Evolutionary conservation across 306 rosid genomes (phyloP).

Genomic region (Neltuma alba): DNA sequence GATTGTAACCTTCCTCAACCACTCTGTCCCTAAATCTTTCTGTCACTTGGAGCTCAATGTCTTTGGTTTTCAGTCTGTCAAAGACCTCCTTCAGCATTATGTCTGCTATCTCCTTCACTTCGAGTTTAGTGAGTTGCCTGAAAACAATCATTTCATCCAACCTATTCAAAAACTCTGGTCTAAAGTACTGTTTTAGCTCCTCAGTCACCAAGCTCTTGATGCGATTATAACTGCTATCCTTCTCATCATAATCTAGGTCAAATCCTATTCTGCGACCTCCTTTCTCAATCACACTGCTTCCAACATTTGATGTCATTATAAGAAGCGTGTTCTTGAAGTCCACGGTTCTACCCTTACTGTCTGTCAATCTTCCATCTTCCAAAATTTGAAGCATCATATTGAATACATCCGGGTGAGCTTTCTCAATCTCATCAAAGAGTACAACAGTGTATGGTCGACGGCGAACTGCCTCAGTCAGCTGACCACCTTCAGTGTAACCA

Average conservation of each 20-base stretch:
- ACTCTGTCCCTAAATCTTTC: slow-evolving; percentile 92
- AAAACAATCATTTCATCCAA: slow-evolving; percentile 96
- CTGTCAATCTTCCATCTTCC: slow-evolving; percentile 94
- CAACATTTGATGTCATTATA: slow-evolving; percentile 95
- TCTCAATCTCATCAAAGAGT: slow-evolving; percentile 94
- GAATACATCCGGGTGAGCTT: slow-evolving; percentile 96
- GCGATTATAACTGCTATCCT: slow-evolving; percentile 86
- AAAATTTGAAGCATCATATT: slow-evolving; percentile 99
- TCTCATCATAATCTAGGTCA: slow-evolving; percentile 88
- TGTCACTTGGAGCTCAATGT: slow-evolving; percentile 88
- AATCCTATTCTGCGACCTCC: slow-evolving; percentile 92
- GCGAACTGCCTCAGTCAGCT: slow-evolving; percentile 93
- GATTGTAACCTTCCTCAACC: slow-evolving; percentile 93
- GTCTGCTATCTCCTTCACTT: slow-evolving; percentile 94
- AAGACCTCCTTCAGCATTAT: slow-evolving; percentile 94
- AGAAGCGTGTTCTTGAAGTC: slow-evolving; percentile 96
- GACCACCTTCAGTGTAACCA: slow-evolving; percentile 98
- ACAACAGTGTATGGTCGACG: slow-evolving; percentile 97
- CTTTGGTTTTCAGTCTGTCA: slow-evolving; percentile 77
- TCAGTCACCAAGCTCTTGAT: slow-evolving; percentile 95
- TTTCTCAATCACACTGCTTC: slow-evolving; percentile 96
- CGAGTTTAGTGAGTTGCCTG: slow-evolving; percentile 90
- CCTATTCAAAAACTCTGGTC: slow-evolving; percentile 92
- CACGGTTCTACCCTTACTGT: slow-evolving; percentile 95
- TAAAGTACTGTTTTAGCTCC: slow-evolving; percentile 88